phyloP scores from a whole-genome alignment of 176 grass and related monocot species.

The Phoenix roebelenii region DNA sequence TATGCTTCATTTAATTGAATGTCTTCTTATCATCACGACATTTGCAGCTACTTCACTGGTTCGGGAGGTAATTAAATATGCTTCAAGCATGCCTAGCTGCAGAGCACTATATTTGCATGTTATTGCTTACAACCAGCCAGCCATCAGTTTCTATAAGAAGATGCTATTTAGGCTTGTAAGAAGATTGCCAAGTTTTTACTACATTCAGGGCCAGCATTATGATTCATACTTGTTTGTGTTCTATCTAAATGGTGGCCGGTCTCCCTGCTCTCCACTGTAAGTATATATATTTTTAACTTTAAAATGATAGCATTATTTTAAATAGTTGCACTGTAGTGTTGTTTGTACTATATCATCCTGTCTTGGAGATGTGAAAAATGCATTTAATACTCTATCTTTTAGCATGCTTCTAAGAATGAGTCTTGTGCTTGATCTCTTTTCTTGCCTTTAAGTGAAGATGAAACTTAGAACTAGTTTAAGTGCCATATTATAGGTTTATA shows the following conservation, averaged over 20 bases:
- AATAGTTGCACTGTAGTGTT: no score
- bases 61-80: slow-evolving; percentile 91
- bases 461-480: no score
- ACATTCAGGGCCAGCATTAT: slow-evolving; percentile 84
- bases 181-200: slow-evolving; percentile 81
- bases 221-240: slow-evolving; percentile 94
- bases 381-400: no score
- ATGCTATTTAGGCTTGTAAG: slow-evolving; percentile 87
- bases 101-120: slow-evolving; percentile 96
- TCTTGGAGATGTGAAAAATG: no score
- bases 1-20: neutral
- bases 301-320: neutral
- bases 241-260: slow-evolving; percentile 75
- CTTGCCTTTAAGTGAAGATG: no score
- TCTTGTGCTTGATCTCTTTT: no score
- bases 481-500: no score
- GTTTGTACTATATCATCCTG: no score
- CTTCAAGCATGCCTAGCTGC: slow-evolving; percentile 71
- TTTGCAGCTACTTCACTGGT: slow-evolving; percentile 87
- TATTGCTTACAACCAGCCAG: slow-evolving; percentile 95
- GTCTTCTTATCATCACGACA: slow-evolving; percentile 9
- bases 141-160: slow-evolving; percentile 95
- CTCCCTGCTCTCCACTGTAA: slow-evolving; percentile 80
- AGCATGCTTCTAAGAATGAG: no score
- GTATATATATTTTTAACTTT: slow-evolving; percentile 26